phyloP scores from a whole-genome alignment of 163 green algal species.

The Scenedesmus sp. region DNA sequence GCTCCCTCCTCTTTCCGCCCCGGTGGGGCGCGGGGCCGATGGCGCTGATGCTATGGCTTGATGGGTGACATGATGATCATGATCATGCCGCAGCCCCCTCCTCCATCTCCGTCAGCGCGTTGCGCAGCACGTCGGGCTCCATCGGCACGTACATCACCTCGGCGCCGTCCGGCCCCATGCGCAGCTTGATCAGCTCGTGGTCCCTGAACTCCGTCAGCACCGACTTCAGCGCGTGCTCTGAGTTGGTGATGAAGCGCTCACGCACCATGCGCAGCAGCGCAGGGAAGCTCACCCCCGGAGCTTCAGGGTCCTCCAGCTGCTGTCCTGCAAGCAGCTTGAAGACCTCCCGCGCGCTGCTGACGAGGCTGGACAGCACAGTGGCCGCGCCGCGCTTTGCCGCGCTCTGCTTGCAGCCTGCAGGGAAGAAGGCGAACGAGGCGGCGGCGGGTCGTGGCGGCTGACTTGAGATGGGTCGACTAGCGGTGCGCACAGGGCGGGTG shows the following conservation, averaged over 20 bases:
- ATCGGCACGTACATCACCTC: constrained; percentile 80
- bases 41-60: too few relatives aligned
- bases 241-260: constrained; percentile 90
- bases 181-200: constrained; percentile 51
- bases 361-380: constrained; percentile 87
- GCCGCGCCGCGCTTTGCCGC: constrained; percentile 75
- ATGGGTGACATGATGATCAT: too few relatives aligned
- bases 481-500: neutral
- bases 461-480: neutral
- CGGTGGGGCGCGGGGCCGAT: too few relatives aligned
- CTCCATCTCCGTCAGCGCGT: constrained; percentile 72
- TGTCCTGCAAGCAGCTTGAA: constrained; percentile 87
- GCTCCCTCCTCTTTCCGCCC: too few relatives aligned
- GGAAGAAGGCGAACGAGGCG: too few relatives aligned
- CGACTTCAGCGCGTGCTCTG: constrained; percentile 81
- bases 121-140: constrained; percentile 57
- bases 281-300: constrained; percentile 82
- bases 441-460: neutral
- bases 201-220: constrained; percentile 93
- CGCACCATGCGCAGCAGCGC: constrained; percentile 86
- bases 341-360: constrained; percentile 83
- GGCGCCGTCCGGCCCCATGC: constrained; percentile 49
- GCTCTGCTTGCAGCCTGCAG: constrained; percentile 73
- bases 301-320: constrained; percentile 73
- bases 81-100: neutral